Conservation (phyloP, 2,329 filamentous ascomycete genomes). For the Aspergillus jensenii region DNA sequence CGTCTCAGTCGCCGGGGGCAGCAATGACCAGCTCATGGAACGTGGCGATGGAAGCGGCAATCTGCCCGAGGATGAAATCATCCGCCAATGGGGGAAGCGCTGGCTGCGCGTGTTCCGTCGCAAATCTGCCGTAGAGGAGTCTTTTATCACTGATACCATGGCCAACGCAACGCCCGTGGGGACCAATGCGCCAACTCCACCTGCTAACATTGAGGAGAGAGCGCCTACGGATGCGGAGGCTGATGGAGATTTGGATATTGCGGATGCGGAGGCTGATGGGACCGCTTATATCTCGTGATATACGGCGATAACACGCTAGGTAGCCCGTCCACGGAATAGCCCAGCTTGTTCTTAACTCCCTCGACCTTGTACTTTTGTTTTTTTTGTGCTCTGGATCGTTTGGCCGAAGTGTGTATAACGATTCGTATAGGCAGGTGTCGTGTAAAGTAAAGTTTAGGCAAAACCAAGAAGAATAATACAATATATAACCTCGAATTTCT, state of each 20-base stretch:
- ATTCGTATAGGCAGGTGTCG: not conserved
- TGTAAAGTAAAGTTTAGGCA: not conserved
- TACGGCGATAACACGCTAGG: not conserved
- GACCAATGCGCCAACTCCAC: conserved; percentile 32
- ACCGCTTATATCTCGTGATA: conserved; percentile 11
- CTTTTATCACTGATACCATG: conserved; percentile 59
- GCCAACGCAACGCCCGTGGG: conserved; percentile 48
- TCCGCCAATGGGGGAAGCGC: conserved; percentile 76
- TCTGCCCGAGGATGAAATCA: conserved; percentile 60
- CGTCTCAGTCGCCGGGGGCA: conserved; percentile 68
- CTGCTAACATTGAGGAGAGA: conserved; percentile 10
- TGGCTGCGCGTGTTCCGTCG: conserved; percentile 86
- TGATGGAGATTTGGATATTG: conserved; percentile 33
- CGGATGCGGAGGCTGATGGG: conserved; percentile 28
- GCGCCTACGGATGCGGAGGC: conserved; percentile 16
- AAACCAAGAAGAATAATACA: not conserved
- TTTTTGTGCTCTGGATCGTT: not conserved
- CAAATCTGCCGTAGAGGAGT: conserved; percentile 81
- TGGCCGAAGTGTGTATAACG: conserved; percentile 6
- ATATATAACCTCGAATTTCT: not conserved
- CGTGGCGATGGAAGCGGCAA: conserved; percentile 53
- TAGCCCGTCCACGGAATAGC: not conserved
- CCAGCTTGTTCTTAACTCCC: not conserved
- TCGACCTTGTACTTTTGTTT: not conserved
- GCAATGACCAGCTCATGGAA: conserved; percentile 75